phyloP scores from a whole-genome alignment of 2,329 filamentous ascomycete genomes.

The Penicillium sp. region DNA sequence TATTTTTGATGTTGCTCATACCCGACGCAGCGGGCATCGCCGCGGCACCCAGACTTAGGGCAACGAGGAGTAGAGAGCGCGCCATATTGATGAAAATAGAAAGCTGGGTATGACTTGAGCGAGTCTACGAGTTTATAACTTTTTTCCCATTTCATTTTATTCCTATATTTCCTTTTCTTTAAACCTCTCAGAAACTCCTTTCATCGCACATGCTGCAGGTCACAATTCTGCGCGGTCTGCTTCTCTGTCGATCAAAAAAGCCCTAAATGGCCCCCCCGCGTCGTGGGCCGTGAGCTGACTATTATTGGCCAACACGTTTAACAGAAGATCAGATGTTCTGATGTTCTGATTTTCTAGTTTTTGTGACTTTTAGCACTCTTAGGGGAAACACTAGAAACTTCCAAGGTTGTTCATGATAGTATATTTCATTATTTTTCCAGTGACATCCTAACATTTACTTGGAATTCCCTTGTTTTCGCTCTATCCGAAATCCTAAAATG shows the following conservation, averaged over 20 bases:
- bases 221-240: neutral
- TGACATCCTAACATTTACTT: no score
- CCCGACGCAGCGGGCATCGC: constrained; percentile 7
- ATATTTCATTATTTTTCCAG: no score
- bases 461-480: no score
- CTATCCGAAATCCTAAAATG: no score
- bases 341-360: no score
- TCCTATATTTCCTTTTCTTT: neutral
- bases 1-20: constrained; percentile 39
- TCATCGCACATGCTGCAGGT: constrained; percentile 2
- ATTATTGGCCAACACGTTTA: neutral
- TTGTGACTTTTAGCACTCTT: no score
- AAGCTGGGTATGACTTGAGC: neutral
- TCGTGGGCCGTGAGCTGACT: constrained; percentile 1
- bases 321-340: no score
- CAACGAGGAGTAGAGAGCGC: constrained; percentile 3
- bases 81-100: neutral
- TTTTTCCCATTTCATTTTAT: neutral
- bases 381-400: no score
- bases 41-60: constrained; percentile 5
- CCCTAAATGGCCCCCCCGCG: neutral
- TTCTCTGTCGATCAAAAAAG: neutral
- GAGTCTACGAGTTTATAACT: neutral
- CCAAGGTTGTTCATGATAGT: no score
- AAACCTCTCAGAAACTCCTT: neutral